A percentile compares a stretch with the other conserved stretches of the same genome.
Evolutionary conservation across 208 protist genomes (phyloP).

Genomic region (Trypanosoma platydactyli): DNA sequence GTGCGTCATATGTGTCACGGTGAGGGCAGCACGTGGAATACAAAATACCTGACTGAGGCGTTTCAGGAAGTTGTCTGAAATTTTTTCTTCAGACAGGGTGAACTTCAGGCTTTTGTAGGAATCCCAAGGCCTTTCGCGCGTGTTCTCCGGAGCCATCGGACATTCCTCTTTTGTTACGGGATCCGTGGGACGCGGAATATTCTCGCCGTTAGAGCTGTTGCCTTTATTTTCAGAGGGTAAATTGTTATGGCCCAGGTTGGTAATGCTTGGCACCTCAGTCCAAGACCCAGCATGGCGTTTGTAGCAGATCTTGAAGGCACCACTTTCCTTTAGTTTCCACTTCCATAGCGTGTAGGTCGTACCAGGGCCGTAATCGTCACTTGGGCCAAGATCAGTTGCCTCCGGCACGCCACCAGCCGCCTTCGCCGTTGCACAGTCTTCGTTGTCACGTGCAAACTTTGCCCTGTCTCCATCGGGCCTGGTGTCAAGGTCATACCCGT

Average conservation of each 20-base stretch:
- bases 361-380: slow-evolving; percentile 66
- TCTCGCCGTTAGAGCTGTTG: neutral
- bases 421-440: slow-evolving; percentile 43
- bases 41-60: slow-evolving; percentile 50
- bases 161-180: slow-evolving; percentile 48
- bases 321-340: slow-evolving; percentile 41
- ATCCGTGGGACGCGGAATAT: slow-evolving; percentile 44
- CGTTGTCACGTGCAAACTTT: slow-evolving; percentile 68
- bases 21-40: slow-evolving; percentile 41
- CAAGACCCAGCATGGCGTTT: slow-evolving; percentile 39
- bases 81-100: slow-evolving; percentile 26
- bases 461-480: slow-evolving; percentile 54
- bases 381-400: slow-evolving; percentile 43
- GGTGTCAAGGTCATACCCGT: slow-evolving; percentile 74
- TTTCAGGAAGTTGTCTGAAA: slow-evolving; percentile 27
- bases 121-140: slow-evolving; percentile 31
- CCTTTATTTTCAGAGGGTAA: neutral
- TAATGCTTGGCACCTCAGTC: slow-evolving; percentile 73
- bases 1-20: slow-evolving; percentile 37
- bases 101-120: slow-evolving; percentile 52
- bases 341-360: slow-evolving; percentile 67
- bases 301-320: slow-evolving; percentile 81
- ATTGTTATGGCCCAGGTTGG: slow-evolving; percentile 24
- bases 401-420: slow-evolving; percentile 69
- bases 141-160: slow-evolving; percentile 33